These are phyloP conservation scores for Tuber melanosporum DNA, from an alignment of 495 filamentous ascomycete species.

Conservation along the genomic window DNA sequence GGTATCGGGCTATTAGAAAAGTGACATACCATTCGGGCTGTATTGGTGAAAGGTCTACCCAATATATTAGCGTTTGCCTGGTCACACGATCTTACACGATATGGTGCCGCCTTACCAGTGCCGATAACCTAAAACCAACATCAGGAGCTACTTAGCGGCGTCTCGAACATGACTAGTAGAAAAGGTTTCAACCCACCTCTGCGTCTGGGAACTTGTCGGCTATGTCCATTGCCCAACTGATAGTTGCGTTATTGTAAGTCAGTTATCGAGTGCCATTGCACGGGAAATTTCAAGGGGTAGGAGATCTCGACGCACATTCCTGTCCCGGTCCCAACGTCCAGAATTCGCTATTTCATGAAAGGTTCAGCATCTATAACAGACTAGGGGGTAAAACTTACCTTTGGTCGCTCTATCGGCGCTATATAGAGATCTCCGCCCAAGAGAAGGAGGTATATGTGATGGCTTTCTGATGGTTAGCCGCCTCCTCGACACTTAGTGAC, in stretches of 20 bases:
- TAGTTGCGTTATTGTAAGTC: not conserved
- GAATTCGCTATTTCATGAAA: conserved; percentile 20
- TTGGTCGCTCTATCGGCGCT: conserved; percentile 25
- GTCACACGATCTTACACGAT: not conserved
- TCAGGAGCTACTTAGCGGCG: not conserved
- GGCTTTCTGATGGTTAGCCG: conserved; percentile 18
- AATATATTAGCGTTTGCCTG: conserved; percentile 8
- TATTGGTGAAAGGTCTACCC: conserved; percentile 33
- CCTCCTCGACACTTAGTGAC: not conserved
- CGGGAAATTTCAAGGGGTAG: not conserved
- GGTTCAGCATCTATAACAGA: too few relatives aligned
- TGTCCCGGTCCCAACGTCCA: conserved; percentile 40
- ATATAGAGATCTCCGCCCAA: conserved; percentile 30
- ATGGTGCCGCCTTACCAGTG: conserved; percentile 20
- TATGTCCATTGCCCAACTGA: conserved; percentile 37
- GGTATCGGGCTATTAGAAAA: not conserved
- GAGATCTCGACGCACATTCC: conserved; percentile 26
- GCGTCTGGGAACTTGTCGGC: conserved; percentile 35
- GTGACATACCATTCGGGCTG: conserved; percentile 31
- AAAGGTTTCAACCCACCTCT: conserved; percentile 8
- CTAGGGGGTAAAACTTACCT: conserved; percentile 9
- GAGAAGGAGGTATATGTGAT: conserved; percentile 34
- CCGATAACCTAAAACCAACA: conserved; percentile 24
- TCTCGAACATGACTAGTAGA: not conserved
- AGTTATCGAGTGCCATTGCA: not conserved